Evolutionary conservation across 768 basidiomycete species (phyloP).

Genomic region (Pleurotus platypus): DNA sequence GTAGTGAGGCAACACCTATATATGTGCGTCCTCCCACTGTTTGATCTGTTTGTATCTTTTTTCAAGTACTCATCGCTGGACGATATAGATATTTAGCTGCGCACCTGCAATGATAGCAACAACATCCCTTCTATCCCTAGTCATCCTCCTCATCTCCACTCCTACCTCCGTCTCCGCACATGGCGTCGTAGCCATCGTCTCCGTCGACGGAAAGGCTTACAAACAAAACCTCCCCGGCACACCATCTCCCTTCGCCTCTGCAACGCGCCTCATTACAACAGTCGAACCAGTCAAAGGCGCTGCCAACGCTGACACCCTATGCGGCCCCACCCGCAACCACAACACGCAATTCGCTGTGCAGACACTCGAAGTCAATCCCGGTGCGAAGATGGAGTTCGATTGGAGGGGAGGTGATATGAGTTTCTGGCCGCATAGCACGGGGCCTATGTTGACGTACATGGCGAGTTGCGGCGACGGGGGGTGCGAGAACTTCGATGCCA

Average conservation of each 20-base stretch:
- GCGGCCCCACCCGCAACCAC: constrained; percentile 38
- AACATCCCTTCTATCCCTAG: neutral
- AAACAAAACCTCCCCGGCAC: constrained; percentile 29
- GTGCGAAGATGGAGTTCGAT: constrained; percentile 48
- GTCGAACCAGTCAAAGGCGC: constrained; percentile 50
- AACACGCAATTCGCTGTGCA: constrained; percentile 42
- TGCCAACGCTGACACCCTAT: constrained; percentile 51
- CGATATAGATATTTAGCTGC: neutral
- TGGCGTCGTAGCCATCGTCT: constrained; percentile 35
- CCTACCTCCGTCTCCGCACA: constrained; percentile 26
- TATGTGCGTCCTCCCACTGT: neutral
- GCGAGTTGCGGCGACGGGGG: constrained; percentile 53
- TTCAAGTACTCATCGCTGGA: constrained; percentile 4
- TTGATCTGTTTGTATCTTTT: neutral
- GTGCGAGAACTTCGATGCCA: constrained; percentile 59
- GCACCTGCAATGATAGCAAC: neutral
- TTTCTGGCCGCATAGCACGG: constrained; percentile 54
- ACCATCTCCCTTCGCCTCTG: neutral
- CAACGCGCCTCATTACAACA: constrained; percentile 35
- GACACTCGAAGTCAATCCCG: constrained; percentile 58
- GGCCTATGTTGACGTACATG: constrained; percentile 76
- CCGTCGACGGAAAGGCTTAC: constrained; percentile 36
- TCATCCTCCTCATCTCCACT: neutral
- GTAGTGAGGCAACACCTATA: neutral
- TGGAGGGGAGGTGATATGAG: constrained; percentile 41